phyloP scores from a whole-genome alignment of 108 stramenopile species.

The Skeletonema grethae region DNA sequence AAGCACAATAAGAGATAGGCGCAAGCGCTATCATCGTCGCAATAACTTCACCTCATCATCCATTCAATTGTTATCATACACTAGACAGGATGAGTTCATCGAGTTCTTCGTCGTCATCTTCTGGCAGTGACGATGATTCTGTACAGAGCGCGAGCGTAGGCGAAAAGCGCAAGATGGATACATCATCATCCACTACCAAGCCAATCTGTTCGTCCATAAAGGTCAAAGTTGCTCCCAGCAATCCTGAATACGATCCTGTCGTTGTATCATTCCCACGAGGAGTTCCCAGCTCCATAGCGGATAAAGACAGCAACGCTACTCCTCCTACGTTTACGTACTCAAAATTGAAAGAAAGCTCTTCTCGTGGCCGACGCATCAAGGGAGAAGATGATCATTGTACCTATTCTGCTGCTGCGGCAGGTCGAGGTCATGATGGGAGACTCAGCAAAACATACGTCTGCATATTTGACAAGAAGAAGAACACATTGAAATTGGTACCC shows the following conservation, averaged over 20 bases:
- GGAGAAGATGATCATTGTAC: conserved; percentile 54
- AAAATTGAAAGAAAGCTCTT: conserved; percentile 33
- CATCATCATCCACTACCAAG: neutral
- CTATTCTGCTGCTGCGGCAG: conserved; percentile 43
- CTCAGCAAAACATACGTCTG: conserved; percentile 71
- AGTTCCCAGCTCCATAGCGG: conserved; percentile 45
- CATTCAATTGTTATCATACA: neutral
- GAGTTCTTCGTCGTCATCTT: conserved; percentile 7
- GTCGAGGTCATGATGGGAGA: conserved; percentile 65
- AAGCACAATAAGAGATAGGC: too few relatives aligned
- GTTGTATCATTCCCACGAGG: conserved; percentile 83
- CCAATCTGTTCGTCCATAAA: neutral
- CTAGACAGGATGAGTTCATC: neutral
- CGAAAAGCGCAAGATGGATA: conserved; percentile 16
- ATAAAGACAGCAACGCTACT: conserved; percentile 4
- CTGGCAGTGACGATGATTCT: conserved; percentile 2
- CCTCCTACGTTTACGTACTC: conserved; percentile 48
- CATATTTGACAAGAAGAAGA: conserved; percentile 59
- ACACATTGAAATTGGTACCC: conserved; percentile 53
- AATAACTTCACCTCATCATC: neutral
- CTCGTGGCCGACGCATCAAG: conserved; percentile 31
- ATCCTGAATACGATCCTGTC: conserved; percentile 57
- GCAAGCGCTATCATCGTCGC: too few relatives aligned
- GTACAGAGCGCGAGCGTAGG: neutral
- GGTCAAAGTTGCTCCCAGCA: conserved; percentile 28